Percentiles rank a stretch among this genome's conserved stretches.
phyloP scores from a whole-genome alignment of 2,329 filamentous ascomycete species.

The Diaporthe velutina region DNA sequence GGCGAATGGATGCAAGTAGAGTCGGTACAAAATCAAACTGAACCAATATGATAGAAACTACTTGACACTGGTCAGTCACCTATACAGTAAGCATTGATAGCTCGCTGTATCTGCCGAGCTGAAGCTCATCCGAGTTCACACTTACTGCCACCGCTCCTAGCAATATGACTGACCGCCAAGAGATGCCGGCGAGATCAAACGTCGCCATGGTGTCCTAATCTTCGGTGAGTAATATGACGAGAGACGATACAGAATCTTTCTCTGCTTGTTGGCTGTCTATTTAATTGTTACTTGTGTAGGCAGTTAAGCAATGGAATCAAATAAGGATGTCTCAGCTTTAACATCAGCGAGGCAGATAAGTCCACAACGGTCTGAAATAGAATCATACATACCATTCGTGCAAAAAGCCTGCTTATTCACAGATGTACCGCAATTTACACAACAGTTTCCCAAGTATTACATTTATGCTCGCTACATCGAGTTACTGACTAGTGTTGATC shows the following conservation, averaged over 20 bases:
- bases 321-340: not conserved
- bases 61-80: not conserved
- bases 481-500: not conserved
- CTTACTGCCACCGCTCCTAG: not conserved
- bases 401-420: not conserved
- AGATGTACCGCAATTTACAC: no score
- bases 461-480: not conserved
- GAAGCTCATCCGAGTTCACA: not conserved
- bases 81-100: not conserved
- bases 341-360: not conserved
- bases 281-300: no score
- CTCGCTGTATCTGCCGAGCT: not conserved
- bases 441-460: not conserved
- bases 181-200: not conserved
- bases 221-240: not conserved
- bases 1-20: not conserved
- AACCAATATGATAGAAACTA: not conserved
- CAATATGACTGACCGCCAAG: not conserved
- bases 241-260: not conserved
- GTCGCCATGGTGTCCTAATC: not conserved
- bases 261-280: not conserved
- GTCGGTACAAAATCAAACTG: not conserved
- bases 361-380: not conserved
- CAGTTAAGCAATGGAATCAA: no score
- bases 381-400: not conserved